phyloP scores from a whole-genome alignment of 2,329 filamentous ascomycete species.

The Alternaria sp. region DNA sequence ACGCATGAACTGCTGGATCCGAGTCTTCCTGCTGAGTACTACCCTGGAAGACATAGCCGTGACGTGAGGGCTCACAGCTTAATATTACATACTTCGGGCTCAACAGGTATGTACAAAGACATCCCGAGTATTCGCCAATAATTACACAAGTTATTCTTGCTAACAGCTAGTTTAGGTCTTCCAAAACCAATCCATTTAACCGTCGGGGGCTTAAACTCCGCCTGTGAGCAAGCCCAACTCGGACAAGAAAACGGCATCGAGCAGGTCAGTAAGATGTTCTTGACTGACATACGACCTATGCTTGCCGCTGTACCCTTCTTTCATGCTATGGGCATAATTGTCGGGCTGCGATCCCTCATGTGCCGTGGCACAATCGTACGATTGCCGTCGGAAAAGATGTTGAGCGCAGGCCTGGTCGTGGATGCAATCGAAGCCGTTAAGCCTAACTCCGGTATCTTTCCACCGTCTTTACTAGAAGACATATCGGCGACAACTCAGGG shows the following conservation, averaged over 20 bases:
- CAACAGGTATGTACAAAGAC: not conserved
- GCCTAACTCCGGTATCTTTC: conserved; percentile 2
- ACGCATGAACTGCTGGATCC: not conserved
- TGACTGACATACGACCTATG: not conserved
- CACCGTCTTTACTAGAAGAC: conserved; percentile 11
- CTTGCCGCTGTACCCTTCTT: conserved; percentile 10
- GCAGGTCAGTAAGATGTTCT: not conserved
- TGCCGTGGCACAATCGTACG: conserved; percentile 1
- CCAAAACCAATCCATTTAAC: conserved; percentile 9
- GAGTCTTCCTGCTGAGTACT: not conserved
- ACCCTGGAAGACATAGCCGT: conserved; percentile 4
- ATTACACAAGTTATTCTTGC: not conserved
- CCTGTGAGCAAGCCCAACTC: not conserved
- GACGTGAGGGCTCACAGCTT: not conserved
- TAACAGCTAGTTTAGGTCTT: not conserved
- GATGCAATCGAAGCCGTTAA: conserved; percentile 7
- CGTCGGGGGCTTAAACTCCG: conserved; percentile 1
- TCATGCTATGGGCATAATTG: conserved; percentile 8
- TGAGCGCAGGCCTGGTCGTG: conserved; percentile 6
- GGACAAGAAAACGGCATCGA: not conserved
- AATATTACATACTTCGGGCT: conserved; percentile 14
- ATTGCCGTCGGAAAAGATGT: conserved; percentile 3
- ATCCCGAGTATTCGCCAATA: too few species aligned
- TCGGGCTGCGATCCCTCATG: conserved; percentile 2
- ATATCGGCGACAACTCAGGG: conserved; percentile 1